Evolutionary conservation across 306 rosid genomes (phyloP).

Genomic region (Glycine soja): DNA sequence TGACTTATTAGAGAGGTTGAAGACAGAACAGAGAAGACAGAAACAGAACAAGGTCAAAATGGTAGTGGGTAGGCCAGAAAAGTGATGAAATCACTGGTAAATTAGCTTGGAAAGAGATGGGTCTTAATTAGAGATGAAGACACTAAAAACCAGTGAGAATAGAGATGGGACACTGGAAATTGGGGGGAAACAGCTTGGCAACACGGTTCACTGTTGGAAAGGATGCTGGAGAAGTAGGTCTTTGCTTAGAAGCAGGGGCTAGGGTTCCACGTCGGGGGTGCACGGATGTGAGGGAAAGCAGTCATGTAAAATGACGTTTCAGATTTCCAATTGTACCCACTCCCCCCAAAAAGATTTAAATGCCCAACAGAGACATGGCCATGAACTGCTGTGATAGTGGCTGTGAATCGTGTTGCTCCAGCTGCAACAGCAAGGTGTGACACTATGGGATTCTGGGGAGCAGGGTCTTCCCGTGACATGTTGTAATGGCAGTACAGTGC

Average conservation of each 20-base stretch:
- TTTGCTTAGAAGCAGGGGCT: too few species aligned
- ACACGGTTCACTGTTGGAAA: too few species aligned
- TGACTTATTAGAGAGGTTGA: neutral
- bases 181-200: neutral
- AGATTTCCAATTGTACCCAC: neutral
- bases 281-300: neutral
- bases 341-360: neutral
- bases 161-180: neutral
- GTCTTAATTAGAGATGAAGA: neutral
- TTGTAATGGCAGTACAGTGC: neutral
- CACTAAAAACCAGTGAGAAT: neutral
- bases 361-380: neutral
- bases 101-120: neutral
- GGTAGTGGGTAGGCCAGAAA: neutral
- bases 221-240: too few species aligned
- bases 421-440: neutral
- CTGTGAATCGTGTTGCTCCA: neutral
- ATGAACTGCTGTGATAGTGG: neutral
- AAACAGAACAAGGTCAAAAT: neutral
- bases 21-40: neutral
- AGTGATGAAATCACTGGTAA: neutral
- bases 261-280: too few species aligned
- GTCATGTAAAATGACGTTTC: neutral
- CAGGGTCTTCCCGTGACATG: neutral
- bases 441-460: neutral